Evolutionary conservation across 768 basidiomycete genomes (phyloP).

Genomic region (Bullera alba): DNA sequence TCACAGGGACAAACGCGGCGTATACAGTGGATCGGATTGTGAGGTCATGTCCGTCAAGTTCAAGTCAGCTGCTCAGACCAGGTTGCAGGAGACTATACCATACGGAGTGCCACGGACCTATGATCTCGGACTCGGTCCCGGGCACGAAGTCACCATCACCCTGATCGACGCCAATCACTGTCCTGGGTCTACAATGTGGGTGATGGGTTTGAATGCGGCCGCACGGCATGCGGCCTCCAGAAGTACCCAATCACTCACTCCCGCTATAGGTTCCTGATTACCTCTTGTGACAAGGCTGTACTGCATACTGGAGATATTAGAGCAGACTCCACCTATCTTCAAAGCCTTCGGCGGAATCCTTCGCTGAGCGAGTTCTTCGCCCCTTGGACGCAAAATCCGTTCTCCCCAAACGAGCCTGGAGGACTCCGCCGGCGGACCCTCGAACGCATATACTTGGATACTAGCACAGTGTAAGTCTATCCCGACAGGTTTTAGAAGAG

Average conservation of each 20-base stretch:
- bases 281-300: constrained; percentile 56
- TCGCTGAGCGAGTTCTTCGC: constrained; percentile 66
- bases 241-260: too few relatives aligned
- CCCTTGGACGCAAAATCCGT: constrained; percentile 2
- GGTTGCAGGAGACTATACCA: constrained; percentile 25
- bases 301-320: constrained; percentile 92
- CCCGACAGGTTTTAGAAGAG: not conserved
- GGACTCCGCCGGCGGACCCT: constrained; percentile 37
- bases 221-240: too few relatives aligned
- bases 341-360: constrained; percentile 62
- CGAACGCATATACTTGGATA: constrained; percentile 78
- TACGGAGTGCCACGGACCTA: constrained; percentile 55
- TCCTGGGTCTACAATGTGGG: constrained; percentile 85
- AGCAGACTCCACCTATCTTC: constrained; percentile 73
- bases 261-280: constrained; percentile 69
- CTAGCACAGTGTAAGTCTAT: constrained; percentile 48
- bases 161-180: constrained; percentile 89
- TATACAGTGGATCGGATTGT: constrained; percentile 33
- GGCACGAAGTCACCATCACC: constrained; percentile 62
- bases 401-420: not conserved
- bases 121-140: constrained; percentile 52
- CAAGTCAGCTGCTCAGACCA: not conserved
- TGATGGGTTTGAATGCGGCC: constrained; percentile 1
- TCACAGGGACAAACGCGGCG: constrained; percentile 16
- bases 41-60: constrained; percentile 4